These are phyloP conservation scores for Arctium lappa DNA, from an alignment of 129 eudicot species.

Conservation along the genomic window DNA sequence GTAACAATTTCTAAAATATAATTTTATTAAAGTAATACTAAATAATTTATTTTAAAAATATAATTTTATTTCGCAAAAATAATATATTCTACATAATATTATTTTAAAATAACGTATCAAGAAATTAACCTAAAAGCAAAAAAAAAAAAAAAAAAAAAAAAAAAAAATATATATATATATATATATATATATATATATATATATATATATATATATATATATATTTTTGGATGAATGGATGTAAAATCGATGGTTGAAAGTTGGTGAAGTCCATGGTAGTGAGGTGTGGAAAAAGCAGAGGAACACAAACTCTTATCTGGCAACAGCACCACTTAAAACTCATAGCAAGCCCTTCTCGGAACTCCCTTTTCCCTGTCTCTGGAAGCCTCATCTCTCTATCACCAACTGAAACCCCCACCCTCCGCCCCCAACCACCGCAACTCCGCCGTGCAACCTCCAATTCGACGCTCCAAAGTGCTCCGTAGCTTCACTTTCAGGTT, in stretches of 20 bases:
- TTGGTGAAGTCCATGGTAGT: slow-evolving; percentile 9
- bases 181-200: background rate
- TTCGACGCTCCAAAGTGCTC: slow-evolving; percentile 11
- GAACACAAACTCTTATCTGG: slow-evolving; percentile 28
- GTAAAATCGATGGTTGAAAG: slow-evolving; percentile 11
- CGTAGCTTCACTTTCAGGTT: slow-evolving; percentile 23
- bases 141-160: too few species aligned
- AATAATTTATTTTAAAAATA: background rate
- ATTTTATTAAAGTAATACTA: too few species aligned
- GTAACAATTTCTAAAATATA: too few species aligned
- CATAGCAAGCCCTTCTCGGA: background rate
- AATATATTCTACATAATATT: background rate
- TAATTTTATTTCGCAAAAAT: too few species aligned
- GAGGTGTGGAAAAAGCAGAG: slow-evolving; percentile 3
- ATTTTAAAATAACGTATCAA: too few species aligned
- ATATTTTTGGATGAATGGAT: background rate
- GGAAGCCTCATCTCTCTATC: slow-evolving; percentile 40
- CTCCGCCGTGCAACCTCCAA: slow-evolving; percentile 19
- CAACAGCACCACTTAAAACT: slow-evolving; percentile 25
- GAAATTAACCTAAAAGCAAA: too few species aligned
- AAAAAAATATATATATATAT: background rate
- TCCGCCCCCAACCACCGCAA: slow-evolving; percentile 23
- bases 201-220: background rate
- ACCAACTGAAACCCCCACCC: slow-evolving; percentile 7
- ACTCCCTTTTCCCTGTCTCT: slow-evolving; percentile 19